A percentile compares a stretch with the other conserved stretches of the same genome.
phyloP scores from a whole-genome alignment of 352 stramenopile species.

The Globisporangium emineosum region DNA sequence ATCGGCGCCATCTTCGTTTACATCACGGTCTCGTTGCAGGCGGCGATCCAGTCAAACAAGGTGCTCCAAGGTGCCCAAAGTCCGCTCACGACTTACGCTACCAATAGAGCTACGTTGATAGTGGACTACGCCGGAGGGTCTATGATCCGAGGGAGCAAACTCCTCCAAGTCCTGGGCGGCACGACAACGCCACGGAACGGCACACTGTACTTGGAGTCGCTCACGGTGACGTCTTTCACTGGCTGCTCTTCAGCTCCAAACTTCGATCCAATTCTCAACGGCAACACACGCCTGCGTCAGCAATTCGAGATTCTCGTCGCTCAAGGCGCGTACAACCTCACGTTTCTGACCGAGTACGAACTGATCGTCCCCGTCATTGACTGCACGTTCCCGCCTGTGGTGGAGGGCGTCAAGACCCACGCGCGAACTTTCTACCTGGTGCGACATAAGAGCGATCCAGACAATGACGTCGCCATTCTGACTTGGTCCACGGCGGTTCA shows the following conservation, averaged over 20 bases:
- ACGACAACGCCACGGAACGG: slow-evolving; percentile 26
- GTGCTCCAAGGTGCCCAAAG: not conserved
- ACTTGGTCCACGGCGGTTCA: slow-evolving; percentile 26
- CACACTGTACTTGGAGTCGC: slow-evolving; percentile 28
- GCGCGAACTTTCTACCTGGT: slow-evolving; percentile 27
- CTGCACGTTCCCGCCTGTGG: slow-evolving; percentile 11
- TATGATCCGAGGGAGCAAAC: slow-evolving; percentile 28
- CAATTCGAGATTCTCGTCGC: slow-evolving; percentile 23
- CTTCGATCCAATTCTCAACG: slow-evolving; percentile 27
- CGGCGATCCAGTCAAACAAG: not conserved
- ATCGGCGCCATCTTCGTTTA: not conserved
- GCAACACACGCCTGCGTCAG: slow-evolving; percentile 27
- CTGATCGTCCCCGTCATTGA: slow-evolving; percentile 14
- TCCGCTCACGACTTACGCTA: not conserved
- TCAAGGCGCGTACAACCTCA: slow-evolving; percentile 25
- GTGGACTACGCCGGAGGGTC: slow-evolving; percentile 20
- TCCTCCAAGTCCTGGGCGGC: slow-evolving; percentile 27
- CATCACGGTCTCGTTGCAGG: slow-evolving; percentile 10
- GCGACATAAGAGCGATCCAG: slow-evolving; percentile 15
- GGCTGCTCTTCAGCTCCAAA: slow-evolving; percentile 18
- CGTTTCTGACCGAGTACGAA: slow-evolving; percentile 4
- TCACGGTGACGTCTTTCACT: slow-evolving; percentile 17
- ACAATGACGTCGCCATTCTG: slow-evolving; percentile 19
- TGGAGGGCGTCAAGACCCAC: not conserved
- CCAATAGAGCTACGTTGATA: slow-evolving; percentile 20